Percentiles rank a stretch among this genome's conserved stretches.
phyloP scores from a whole-genome alignment of 768 basidiomycete species.

The Goffeauzyma gilvescens region DNA sequence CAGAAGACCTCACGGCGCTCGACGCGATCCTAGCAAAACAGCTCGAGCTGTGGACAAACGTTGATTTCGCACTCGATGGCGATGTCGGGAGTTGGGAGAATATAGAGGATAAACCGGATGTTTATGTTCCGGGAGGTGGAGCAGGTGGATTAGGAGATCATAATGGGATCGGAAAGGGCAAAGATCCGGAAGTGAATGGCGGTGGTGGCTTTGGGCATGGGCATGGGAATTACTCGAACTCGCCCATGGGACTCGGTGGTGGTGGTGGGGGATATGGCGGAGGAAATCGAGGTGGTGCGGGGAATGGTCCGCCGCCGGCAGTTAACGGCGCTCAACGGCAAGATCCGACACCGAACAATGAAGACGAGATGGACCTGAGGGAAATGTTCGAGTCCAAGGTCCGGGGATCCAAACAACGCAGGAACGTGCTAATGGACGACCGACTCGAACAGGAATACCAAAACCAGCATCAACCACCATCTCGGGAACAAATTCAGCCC shows the following conservation, averaged over 20 bases:
- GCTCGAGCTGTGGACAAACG: constrained; percentile 11
- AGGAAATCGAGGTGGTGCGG: constrained; percentile 7
- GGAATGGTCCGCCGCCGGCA: not conserved
- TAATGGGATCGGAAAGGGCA: not conserved
- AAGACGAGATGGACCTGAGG: constrained; percentile 6
- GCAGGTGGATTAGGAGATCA: not conserved
- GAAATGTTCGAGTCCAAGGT: constrained; percentile 5
- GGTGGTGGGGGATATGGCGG: not conserved
- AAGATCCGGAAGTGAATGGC: not conserved
- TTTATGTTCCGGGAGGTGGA: not conserved
- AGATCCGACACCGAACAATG: constrained; percentile 1
- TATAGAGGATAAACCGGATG: no score
- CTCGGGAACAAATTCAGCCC: no score
- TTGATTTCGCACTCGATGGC: constrained; percentile 7
- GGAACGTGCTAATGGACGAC: constrained; percentile 4
- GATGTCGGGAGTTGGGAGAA: constrained; percentile 1
- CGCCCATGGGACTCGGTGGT: not conserved
- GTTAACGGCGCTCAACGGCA: constrained; percentile 1
- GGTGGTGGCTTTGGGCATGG: not conserved
- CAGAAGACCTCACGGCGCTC: constrained; percentile 1
- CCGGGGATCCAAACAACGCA: constrained; percentile 2
- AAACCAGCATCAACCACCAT: no score
- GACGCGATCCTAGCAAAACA: constrained; percentile 5
- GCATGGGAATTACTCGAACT: not conserved
- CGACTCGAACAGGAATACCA: no score